Evolutionary conservation across 2,329 filamentous ascomycete species (phyloP).

Genomic region (Apiospora sp.): DNA sequence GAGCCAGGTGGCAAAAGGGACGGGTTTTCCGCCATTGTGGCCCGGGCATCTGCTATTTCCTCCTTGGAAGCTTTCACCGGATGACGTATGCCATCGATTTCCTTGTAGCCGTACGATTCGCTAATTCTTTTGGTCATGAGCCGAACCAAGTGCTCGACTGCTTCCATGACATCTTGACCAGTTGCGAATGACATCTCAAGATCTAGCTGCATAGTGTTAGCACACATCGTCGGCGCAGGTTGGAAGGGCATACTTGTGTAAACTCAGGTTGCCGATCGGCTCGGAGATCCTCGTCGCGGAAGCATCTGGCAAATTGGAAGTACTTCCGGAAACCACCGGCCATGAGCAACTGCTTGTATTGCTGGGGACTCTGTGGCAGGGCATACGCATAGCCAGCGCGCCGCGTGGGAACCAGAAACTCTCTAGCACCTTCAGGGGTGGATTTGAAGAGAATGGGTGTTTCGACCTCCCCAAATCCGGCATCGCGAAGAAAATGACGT

Average conservation of each 20-base stretch:
- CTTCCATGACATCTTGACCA: slow-evolving; percentile 72
- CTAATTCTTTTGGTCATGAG: slow-evolving; percentile 56
- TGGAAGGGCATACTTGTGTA: slow-evolving; percentile 70
- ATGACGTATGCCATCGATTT: slow-evolving; percentile 39
- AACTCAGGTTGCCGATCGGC: slow-evolving; percentile 97
- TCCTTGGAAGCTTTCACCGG: slow-evolving; percentile 42
- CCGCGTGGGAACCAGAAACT: slow-evolving; percentile 92
- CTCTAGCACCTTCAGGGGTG: slow-evolving; percentile 91
- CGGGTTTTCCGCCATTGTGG: neutral
- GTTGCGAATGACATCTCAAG: slow-evolving; percentile 90
- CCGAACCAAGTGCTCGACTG: slow-evolving; percentile 60
- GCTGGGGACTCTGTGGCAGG: slow-evolving; percentile 93
- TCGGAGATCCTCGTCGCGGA: slow-evolving; percentile 91
- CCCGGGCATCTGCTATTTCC: neutral
- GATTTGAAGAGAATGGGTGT: slow-evolving; percentile 97
- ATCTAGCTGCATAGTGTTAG: slow-evolving; percentile 70
- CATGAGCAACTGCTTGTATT: slow-evolving; percentile 99
- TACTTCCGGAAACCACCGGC: slow-evolving; percentile 84
- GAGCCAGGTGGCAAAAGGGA: neutral
- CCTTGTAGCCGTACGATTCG: slow-evolving; percentile 32
- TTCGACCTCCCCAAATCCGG: slow-evolving; percentile 76
- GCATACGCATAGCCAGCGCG: slow-evolving; percentile 82
- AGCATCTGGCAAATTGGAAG: slow-evolving; percentile 93
- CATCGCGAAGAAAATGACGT: slow-evolving; percentile 54
- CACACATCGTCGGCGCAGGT: neutral